Evolutionary conservation across 1,284 basidiomycete genomes (phyloP).

Genomic region (Trametes versicolor): DNA sequence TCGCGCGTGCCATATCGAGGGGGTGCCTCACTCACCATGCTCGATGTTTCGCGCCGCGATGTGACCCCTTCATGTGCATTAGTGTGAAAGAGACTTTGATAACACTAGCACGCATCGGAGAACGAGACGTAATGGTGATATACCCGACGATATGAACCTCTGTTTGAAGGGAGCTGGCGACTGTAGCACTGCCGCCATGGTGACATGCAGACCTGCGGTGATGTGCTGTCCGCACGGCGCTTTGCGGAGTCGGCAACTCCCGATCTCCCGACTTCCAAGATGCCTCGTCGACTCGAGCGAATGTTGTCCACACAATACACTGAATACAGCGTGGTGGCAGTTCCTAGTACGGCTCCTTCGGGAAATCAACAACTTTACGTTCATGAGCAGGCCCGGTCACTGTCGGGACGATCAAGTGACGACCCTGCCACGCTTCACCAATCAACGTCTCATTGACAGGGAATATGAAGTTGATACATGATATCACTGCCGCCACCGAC

Average conservation of each 20-base stretch:
- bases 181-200: background rate
- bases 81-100: background rate
- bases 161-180: background rate
- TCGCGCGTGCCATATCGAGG: background rate
- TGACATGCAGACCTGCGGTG: background rate
- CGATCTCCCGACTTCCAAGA: background rate
- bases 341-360: background rate
- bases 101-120: background rate
- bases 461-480: background rate
- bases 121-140: background rate
- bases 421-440: background rate
- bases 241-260: background rate
- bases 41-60: background rate
- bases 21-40: background rate
- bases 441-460: conserved; percentile 1
- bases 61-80: background rate
- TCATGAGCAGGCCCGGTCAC: too few relatives aligned
- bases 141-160: background rate
- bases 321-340: background rate
- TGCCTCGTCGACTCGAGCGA: background rate
- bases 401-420: too few relatives aligned
- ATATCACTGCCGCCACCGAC: background rate
- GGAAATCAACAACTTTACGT: background rate
- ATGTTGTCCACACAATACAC: background rate
- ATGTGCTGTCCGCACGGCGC: background rate